phyloP scores from a whole-genome alignment of 2,329 filamentous ascomycete genomes.

The Colletotrichum lindemuthianum region DNA sequence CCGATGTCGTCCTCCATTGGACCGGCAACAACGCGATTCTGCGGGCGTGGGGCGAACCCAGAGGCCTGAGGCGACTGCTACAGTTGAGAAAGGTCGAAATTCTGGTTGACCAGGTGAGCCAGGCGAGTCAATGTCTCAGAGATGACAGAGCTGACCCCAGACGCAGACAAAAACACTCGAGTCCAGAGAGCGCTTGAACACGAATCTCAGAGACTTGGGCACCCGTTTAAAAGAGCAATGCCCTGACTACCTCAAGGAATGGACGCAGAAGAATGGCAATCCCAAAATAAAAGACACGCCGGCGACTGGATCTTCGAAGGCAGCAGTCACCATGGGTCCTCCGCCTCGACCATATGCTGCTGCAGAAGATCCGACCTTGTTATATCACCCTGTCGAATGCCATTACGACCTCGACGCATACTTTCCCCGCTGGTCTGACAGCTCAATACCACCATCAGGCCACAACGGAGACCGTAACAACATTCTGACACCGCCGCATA shows the following conservation, averaged over 20 bases:
- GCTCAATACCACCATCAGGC: background rate
- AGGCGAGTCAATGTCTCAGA: background rate
- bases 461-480: slow-evolving; percentile 13
- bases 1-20: slow-evolving; percentile 43
- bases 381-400: background rate
- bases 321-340: background rate
- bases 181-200: slow-evolving; percentile 30
- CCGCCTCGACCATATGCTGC: background rate
- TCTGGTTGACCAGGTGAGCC: slow-evolving; percentile 39
- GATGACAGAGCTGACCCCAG: background rate
- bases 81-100: slow-evolving; percentile 41
- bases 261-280: slow-evolving; percentile 1
- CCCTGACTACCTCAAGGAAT: slow-evolving; percentile 17
- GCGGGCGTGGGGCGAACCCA: slow-evolving; percentile 43
- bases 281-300: background rate
- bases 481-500: slow-evolving; percentile 13
- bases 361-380: background rate
- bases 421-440: background rate
- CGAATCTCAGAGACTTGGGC: slow-evolving; percentile 35
- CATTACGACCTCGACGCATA: background rate
- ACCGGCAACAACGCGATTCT: slow-evolving; percentile 47
- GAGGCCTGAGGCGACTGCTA: slow-evolving; percentile 39
- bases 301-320: background rate
- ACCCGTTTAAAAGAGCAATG: slow-evolving; percentile 33
- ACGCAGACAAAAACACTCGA: slow-evolving; percentile 25